Evolutionary conservation across 306 rosid genomes (phyloP).

Genomic region (Coriaria nepalensis): DNA sequence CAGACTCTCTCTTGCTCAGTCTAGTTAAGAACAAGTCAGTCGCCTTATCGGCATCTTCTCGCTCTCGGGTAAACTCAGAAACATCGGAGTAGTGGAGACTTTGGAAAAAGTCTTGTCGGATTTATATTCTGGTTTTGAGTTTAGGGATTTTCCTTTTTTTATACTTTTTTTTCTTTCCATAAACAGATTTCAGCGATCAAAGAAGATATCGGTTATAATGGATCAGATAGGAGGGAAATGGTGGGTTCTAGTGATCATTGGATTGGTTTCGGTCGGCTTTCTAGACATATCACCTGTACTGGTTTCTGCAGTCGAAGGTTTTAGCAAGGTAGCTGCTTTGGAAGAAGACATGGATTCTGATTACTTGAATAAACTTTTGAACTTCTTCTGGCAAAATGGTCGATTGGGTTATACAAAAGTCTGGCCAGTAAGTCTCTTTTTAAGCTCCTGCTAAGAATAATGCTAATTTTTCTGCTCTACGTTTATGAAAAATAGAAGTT

Average conservation of each 20-base stretch:
- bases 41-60: too few species aligned
- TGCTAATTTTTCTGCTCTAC: background rate
- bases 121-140: too few species aligned
- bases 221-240: slow-evolving; percentile 16
- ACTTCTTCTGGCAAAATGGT: slow-evolving; percentile 31
- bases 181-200: background rate
- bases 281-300: slow-evolving; percentile 18
- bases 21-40: too few species aligned
- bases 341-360: background rate
- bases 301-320: slow-evolving; percentile 30
- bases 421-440: slow-evolving; percentile 51
- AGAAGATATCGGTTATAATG: slow-evolving; percentile 7
- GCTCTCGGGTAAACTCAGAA: too few species aligned
- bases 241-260: slow-evolving; percentile 18
- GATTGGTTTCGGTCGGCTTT: slow-evolving; percentile 16
- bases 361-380: slow-evolving; percentile 16
- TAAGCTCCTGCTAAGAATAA: background rate
- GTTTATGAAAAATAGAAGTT: slow-evolving; percentile 1
- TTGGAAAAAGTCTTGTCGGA: too few species aligned
- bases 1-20: too few species aligned
- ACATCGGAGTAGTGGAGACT: too few species aligned
- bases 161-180: too few species aligned
- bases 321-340: slow-evolving; percentile 11
- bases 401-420: slow-evolving; percentile 44
- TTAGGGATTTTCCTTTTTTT: too few species aligned